Percentiles rank a stretch among this genome's conserved stretches.
phyloP scores from a whole-genome alignment of 768 basidiomycete species.

The Dendrothele bispora region DNA sequence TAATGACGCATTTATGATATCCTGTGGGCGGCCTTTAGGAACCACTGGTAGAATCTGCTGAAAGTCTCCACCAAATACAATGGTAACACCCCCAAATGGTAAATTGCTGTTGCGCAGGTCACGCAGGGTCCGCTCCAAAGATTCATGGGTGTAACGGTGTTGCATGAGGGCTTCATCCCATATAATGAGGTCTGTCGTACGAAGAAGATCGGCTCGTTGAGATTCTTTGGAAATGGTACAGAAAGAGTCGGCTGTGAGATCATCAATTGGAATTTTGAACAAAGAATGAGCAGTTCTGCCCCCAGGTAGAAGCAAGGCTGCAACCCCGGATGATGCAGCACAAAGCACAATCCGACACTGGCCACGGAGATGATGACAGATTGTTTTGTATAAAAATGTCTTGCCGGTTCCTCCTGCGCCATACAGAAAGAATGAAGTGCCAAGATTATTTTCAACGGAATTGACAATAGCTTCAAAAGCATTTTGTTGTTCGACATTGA shows the following conservation, averaged over 20 bases:
- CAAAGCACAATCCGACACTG: conserved; percentile 31
- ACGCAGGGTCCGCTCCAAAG: conserved; percentile 29
- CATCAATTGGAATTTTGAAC: conserved; percentile 1
- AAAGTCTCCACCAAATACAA: conserved; percentile 52
- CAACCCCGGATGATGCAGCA: conserved; percentile 43
- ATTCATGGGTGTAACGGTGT: conserved; percentile 28
- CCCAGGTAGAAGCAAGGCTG: conserved; percentile 34
- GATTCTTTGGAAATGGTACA: conserved; percentile 30
- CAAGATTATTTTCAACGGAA: conserved; percentile 18
- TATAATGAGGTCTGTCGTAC: conserved; percentile 28
- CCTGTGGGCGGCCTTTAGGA: conserved; percentile 28
- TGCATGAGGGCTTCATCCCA: conserved; percentile 41
- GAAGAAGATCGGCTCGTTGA: conserved; percentile 24
- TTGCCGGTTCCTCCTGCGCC: conserved; percentile 6
- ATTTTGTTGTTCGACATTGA: conserved; percentile 27
- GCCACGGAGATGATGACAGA: conserved; percentile 20
- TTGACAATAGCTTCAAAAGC: conserved; percentile 28
- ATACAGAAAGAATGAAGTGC: conserved; percentile 3
- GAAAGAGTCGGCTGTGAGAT: background rate
- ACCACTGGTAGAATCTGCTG: conserved; percentile 48
- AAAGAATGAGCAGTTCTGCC: conserved; percentile 39
- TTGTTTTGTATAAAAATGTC: conserved; percentile 29
- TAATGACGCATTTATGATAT: conserved; percentile 34
- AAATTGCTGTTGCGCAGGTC: conserved; percentile 21
- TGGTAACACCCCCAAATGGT: conserved; percentile 43